Conservation (phyloP, 2,329 filamentous ascomycete genomes). For the Trichophyton benhamiae region DNA sequence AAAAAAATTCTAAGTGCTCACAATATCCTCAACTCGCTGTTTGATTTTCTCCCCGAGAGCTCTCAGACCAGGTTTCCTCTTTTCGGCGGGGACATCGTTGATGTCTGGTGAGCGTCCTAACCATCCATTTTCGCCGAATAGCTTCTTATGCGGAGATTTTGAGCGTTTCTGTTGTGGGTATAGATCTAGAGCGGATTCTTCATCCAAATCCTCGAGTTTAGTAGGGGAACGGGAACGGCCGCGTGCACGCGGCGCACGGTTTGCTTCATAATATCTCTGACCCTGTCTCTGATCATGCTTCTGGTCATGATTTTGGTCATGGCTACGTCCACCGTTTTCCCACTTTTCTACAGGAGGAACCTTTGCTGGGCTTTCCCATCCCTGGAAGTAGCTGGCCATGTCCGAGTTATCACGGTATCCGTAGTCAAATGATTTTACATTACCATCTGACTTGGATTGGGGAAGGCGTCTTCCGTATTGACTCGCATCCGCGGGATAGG, state of each 20-base stretch:
- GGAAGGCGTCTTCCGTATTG: conserved; percentile 12
- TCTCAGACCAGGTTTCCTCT: conserved; percentile 22
- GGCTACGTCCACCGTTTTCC: not conserved
- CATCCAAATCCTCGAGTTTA: conserved; percentile 18
- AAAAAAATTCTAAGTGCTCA: conserved; percentile 15
- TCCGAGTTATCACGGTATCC: not conserved
- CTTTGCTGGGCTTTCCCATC: conserved; percentile 6
- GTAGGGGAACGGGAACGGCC: conserved; percentile 15
- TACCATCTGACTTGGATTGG: conserved; percentile 16
- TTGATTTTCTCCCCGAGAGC: conserved; percentile 29
- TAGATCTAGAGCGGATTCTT: conserved; percentile 14
- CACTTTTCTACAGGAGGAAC: not conserved
- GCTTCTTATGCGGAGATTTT: conserved; percentile 28
- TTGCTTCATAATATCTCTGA: conserved; percentile 2
- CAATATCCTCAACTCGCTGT: conserved; percentile 27
- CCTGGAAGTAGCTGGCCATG: conserved; percentile 6
- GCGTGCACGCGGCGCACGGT: conserved; percentile 6
- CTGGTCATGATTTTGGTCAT: not conserved
- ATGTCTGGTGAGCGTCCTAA: conserved; percentile 26
- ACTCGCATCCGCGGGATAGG: conserved; percentile 13
- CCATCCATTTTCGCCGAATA: conserved; percentile 34
- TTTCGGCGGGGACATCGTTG: conserved; percentile 19
- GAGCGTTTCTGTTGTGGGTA: conserved; percentile 14
- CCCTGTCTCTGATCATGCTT: too few relatives aligned
- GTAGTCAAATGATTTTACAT: conserved; percentile 13